Conservation (phyloP, 345 rosid genomes). For the Melaleuca alternifolia region DNA sequence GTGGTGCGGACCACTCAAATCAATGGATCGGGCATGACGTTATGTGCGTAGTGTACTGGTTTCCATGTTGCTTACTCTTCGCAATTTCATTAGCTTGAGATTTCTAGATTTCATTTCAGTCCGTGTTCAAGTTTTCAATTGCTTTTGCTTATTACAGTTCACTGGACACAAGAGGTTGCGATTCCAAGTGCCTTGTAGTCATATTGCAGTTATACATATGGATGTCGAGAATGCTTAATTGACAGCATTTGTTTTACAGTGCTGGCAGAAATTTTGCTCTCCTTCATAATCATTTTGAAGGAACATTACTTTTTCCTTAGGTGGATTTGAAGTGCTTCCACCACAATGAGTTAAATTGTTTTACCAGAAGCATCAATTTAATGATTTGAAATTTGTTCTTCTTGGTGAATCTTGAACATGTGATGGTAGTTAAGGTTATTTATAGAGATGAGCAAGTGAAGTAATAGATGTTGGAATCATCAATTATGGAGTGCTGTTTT, state of each 20-base stretch:
- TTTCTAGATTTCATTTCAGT: background rate
- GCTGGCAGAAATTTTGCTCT: background rate
- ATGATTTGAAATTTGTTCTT: background rate
- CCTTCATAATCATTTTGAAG: background rate
- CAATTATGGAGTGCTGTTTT: background rate
- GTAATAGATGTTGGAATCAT: background rate
- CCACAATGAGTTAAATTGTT: background rate
- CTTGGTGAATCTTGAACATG: background rate
- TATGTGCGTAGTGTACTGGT: background rate
- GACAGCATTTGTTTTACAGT: background rate
- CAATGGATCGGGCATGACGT: background rate
- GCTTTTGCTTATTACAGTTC: background rate
- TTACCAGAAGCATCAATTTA: background rate
- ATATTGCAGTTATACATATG: background rate
- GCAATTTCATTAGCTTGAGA: background rate
- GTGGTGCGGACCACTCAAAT: background rate
- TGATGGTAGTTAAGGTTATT: background rate
- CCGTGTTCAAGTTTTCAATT: background rate
- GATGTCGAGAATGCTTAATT: background rate
- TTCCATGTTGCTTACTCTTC: background rate
- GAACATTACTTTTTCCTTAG: background rate
- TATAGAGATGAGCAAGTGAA: background rate
- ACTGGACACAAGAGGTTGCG: background rate
- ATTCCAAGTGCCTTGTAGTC: background rate
- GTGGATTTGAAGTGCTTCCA: background rate